Percentiles rank a stretch among this genome's conserved stretches.
Evolutionary conservation across 2,329 filamentous ascomycete species (phyloP).

Genomic region (Colletotrichum navitas): DNA sequence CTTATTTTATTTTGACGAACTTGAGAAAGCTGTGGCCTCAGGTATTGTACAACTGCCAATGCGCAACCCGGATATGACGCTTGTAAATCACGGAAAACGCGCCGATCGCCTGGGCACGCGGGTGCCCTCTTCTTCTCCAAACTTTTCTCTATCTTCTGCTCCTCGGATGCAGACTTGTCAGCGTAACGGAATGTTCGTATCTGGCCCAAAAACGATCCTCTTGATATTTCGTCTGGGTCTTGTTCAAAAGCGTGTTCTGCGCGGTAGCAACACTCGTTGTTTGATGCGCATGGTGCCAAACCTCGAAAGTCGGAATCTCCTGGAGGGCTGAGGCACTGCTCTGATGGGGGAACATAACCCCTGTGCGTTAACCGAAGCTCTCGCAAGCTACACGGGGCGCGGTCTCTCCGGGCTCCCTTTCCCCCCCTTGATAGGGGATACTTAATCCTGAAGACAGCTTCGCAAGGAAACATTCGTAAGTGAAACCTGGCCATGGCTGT

Average conservation of each 20-base stretch:
- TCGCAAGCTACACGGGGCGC: neutral
- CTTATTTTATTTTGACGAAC: constrained; percentile 27
- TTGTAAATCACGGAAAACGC: constrained; percentile 12
- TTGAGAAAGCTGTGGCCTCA: constrained; percentile 20
- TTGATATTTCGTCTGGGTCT: constrained; percentile 10
- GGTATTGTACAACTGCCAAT: constrained; percentile 32
- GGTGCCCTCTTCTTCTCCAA: constrained; percentile 29
- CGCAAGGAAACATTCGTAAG: constrained; percentile 31
- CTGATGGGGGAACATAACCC: neutral
- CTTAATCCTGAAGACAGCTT: constrained; percentile 43
- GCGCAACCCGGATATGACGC: constrained; percentile 15
- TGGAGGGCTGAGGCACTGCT: neutral
- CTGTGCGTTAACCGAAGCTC: neutral
- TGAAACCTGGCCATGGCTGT: constrained; percentile 1
- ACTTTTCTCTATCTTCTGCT: constrained; percentile 39
- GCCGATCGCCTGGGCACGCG: constrained; percentile 22
- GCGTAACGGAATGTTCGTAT: constrained; percentile 15
- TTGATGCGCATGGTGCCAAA: constrained; percentile 4
- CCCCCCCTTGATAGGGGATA: neutral
- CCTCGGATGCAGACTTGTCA: constrained; percentile 18
- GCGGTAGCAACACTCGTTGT: constrained; percentile 20
- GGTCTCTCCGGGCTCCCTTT: constrained; percentile 4
- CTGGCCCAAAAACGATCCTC: constrained; percentile 9
- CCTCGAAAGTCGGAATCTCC: neutral
- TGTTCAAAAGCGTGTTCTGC: constrained; percentile 20